These are phyloP conservation scores for Whalleya microplaca DNA, from an alignment of 2,329 filamentous ascomycete species.

Conservation along the genomic window DNA sequence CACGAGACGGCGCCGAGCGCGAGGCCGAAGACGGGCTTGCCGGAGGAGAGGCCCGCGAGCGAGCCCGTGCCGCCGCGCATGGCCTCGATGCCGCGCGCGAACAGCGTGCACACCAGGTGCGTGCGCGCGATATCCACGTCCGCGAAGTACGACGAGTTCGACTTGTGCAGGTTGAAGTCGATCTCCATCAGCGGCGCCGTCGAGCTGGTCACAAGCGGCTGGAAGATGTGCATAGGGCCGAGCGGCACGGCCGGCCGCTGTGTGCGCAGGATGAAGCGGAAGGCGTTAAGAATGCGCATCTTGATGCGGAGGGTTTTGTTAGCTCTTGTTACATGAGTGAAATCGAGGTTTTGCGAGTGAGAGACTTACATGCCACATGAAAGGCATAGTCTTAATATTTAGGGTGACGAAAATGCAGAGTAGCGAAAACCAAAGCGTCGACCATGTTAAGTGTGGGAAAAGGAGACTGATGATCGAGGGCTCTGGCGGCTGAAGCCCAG, in stretches of 20 bases:
- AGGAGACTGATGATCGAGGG: slow-evolving; percentile 17
- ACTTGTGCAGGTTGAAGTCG: slow-evolving; percentile 76
- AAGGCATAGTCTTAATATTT: slow-evolving; percentile 63
- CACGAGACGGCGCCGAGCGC: slow-evolving; percentile 60
- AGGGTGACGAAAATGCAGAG: slow-evolving; percentile 46
- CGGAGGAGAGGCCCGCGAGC: no score
- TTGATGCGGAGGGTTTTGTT: slow-evolving; percentile 15
- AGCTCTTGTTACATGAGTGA: background rate
- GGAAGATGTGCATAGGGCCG: slow-evolving; percentile 61
- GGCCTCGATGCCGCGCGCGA: slow-evolving; percentile 36
- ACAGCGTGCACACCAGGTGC: slow-evolving; percentile 61
- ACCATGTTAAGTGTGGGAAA: slow-evolving; percentile 28
- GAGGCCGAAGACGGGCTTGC: slow-evolving; percentile 36
- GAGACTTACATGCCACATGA: slow-evolving; percentile 62
- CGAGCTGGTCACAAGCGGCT: slow-evolving; percentile 63
- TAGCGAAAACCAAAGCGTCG: slow-evolving; percentile 37
- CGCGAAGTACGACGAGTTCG: slow-evolving; percentile 71
- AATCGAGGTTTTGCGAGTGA: background rate
- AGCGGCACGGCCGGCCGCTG: slow-evolving; percentile 45
- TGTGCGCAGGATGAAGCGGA: slow-evolving; percentile 49
- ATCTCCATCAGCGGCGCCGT: slow-evolving; percentile 65
- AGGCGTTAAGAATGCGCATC: slow-evolving; percentile 42
- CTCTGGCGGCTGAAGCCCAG: slow-evolving; percentile 9
- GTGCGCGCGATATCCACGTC: slow-evolving; percentile 71
- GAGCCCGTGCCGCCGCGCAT: slow-evolving; percentile 38